A percentile compares a stretch with the other conserved stretches of the same genome.
phyloP scores from a whole-genome alignment of 2,329 filamentous ascomycete genomes.

The Pseudogymnoascus sp. region DNA sequence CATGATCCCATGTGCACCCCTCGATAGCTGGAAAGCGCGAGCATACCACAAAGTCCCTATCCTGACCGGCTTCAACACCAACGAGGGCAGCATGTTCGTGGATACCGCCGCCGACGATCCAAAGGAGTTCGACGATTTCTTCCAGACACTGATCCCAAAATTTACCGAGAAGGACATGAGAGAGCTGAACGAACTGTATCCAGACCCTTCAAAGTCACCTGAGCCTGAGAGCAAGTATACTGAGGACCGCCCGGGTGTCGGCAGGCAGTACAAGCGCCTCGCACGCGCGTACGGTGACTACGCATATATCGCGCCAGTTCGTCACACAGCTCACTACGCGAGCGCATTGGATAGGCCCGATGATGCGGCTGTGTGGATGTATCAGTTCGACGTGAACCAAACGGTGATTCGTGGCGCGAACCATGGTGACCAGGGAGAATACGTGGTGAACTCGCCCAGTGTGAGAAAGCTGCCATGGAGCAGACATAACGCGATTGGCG shows the following conservation, averaged over 20 bases:
- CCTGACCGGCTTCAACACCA: constrained; percentile 61
- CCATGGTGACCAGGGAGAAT: constrained; percentile 37
- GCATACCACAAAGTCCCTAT: constrained; percentile 51
- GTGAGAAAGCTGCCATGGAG: neutral
- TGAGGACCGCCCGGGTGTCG: constrained; percentile 34
- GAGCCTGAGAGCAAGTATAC: constrained; percentile 34
- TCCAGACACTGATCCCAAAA: constrained; percentile 51
- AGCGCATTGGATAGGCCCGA: constrained; percentile 14
- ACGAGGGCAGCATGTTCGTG: constrained; percentile 61
- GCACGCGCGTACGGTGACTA: constrained; percentile 57
- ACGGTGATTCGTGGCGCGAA: constrained; percentile 29
- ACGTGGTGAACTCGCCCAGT: constrained; percentile 34
- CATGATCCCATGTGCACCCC: constrained; percentile 49
- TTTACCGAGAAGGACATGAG: constrained; percentile 45
- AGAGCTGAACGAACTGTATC: constrained; percentile 52
- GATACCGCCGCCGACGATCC: constrained; percentile 39
- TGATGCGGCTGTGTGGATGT: constrained; percentile 41
- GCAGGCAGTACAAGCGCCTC: constrained; percentile 48
- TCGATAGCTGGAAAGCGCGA: constrained; percentile 48
- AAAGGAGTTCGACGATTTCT: constrained; percentile 51
- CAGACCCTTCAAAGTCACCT: constrained; percentile 40
- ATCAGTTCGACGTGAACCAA: constrained; percentile 49
- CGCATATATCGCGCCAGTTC: constrained; percentile 55
- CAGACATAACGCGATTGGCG: constrained; percentile 15
- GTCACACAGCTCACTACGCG: constrained; percentile 47